Percentiles rank a stretch among this genome's conserved stretches.
Conservation (phyloP, 768 basidiomycete genomes). For the Brasilioporus rufonigricans region DNA sequence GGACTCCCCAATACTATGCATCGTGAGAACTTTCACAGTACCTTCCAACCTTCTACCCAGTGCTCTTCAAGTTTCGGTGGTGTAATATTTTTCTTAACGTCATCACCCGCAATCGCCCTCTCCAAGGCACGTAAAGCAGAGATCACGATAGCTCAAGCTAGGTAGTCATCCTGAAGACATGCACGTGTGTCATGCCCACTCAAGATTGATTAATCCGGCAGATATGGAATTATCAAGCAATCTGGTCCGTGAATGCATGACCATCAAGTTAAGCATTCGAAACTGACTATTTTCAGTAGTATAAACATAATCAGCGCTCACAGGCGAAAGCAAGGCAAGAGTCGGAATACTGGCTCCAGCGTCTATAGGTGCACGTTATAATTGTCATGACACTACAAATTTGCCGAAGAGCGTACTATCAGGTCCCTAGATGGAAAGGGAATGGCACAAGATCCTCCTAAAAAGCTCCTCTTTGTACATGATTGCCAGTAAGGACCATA, state of each 20-base stretch:
- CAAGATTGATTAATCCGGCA: neutral
- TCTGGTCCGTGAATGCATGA: no score
- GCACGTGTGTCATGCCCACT: neutral
- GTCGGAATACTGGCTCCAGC: no score
- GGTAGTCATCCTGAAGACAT: neutral
- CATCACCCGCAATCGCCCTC: neutral
- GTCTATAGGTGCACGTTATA: no score
- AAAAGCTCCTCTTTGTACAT: no score
- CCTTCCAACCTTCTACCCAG: neutral
- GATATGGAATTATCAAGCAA: neutral
- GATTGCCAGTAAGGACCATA: no score
- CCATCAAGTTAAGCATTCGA: no score
- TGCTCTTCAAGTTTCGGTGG: neutral
- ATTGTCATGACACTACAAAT: neutral
- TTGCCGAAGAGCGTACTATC: neutral
- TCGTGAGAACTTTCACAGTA: no score
- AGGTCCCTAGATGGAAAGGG: neutral
- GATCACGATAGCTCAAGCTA: neutral
- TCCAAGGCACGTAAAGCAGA: neutral
- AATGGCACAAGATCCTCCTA: no score
- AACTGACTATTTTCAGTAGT: no score
- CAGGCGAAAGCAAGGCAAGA: neutral
- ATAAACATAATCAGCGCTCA: no score
- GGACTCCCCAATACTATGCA: no score
- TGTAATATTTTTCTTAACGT: neutral